Conservation (phyloP, 2,329 filamentous ascomycete genomes). For the Botrytis deweyae region DNA sequence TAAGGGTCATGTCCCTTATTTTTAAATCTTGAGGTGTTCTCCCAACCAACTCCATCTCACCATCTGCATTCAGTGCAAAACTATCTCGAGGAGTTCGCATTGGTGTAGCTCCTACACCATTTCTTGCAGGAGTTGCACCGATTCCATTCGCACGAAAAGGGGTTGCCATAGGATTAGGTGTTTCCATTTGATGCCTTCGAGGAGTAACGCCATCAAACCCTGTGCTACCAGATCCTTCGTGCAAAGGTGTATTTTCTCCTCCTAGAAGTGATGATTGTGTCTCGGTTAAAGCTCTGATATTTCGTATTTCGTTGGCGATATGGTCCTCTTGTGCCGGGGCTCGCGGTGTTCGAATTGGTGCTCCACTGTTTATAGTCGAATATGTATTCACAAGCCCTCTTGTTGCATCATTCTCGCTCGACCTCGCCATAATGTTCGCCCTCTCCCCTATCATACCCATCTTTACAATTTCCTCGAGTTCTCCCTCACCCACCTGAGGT, state of each 20-base stretch:
- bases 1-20: constrained; percentile 66
- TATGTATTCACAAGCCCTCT: constrained; percentile 87
- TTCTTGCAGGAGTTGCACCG: constrained; percentile 62
- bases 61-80: constrained; percentile 76
- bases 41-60: constrained; percentile 63
- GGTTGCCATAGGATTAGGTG: constrained; percentile 92
- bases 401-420: constrained; percentile 81
- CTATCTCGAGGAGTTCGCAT: constrained; percentile 85
- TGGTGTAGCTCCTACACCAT: constrained; percentile 73
- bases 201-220: constrained; percentile 85
- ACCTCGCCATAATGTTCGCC: constrained; percentile 71
- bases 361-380: constrained; percentile 72
- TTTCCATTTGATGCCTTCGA: constrained; percentile 77
- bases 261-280: constrained; percentile 92
- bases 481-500: constrained; percentile 88
- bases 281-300: constrained; percentile 87
- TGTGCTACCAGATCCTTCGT: constrained; percentile 78
- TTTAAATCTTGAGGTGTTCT: constrained; percentile 77
- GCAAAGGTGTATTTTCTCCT: constrained; percentile 87
- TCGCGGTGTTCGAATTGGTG: constrained; percentile 87
- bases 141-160: constrained; percentile 69
- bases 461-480: constrained; percentile 97
- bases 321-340: constrained; percentile 91
- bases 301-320: constrained; percentile 93
- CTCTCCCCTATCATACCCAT: constrained; percentile 94